phyloP scores from a whole-genome alignment of 108 stramenopile species.

The Craspedostauros australis region DNA sequence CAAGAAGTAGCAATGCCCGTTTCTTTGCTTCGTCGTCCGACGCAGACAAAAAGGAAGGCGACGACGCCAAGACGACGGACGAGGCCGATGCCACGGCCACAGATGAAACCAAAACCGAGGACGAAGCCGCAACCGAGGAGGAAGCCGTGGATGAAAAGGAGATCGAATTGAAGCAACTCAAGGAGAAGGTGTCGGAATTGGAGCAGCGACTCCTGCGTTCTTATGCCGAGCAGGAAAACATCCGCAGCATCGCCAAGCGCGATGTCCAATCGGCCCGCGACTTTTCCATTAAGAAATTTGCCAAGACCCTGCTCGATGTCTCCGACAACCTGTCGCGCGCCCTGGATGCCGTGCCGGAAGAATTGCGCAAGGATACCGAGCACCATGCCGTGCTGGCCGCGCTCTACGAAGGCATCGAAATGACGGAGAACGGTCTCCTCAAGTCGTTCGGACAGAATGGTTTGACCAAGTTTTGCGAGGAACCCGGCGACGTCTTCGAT shows the following conservation, averaged over 20 bases:
- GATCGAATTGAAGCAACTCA: slow-evolving; percentile 35
- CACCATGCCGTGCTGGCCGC: slow-evolving; percentile 36
- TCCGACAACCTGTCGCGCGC: slow-evolving; percentile 91
- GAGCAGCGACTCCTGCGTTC: slow-evolving; percentile 80
- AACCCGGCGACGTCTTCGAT: slow-evolving; percentile 89
- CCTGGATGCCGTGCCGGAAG: slow-evolving; percentile 61
- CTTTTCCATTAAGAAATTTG: slow-evolving; percentile 85
- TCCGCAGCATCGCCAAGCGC: slow-evolving; percentile 83
- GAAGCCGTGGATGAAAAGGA: slow-evolving; percentile 9
- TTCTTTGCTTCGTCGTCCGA: no score
- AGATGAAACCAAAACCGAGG: background rate
- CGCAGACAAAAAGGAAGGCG: no score
- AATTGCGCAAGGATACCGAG: slow-evolving; percentile 36
- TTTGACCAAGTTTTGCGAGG: slow-evolving; percentile 74
- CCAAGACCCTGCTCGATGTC: slow-evolving; percentile 84
- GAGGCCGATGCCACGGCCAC: background rate
- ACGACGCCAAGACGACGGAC: no score
- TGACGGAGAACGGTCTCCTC: slow-evolving; percentile 82
- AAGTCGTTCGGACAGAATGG: slow-evolving; percentile 87
- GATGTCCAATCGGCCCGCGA: slow-evolving; percentile 82
- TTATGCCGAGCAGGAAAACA: slow-evolving; percentile 96
- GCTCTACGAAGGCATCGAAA: slow-evolving; percentile 85
- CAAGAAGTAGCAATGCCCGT: no score
- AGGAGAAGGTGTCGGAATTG: slow-evolving; percentile 58
- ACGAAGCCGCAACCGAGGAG: slow-evolving; percentile 10